phyloP scores from a whole-genome alignment of 495 filamentous ascomycete species.

The Venustampulla echinocandica region DNA sequence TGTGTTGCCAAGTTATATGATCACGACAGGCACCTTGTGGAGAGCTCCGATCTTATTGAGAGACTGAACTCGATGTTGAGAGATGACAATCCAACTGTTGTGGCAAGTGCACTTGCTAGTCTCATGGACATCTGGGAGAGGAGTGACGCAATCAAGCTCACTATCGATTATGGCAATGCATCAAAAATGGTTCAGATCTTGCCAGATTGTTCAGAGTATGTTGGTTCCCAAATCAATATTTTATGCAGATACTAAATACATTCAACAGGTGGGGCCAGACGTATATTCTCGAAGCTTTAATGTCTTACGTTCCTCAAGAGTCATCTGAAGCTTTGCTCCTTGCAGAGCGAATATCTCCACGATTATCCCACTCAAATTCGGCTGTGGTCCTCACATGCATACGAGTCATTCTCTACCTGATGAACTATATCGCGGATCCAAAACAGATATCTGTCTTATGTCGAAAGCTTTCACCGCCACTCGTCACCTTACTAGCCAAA shows the following conservation, averaged over 20 bases:
- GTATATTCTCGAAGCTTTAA: slow-evolving; percentile 95
- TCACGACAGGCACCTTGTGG: slow-evolving; percentile 84
- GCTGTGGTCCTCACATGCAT: slow-evolving; percentile 94
- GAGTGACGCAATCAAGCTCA: slow-evolving; percentile 93
- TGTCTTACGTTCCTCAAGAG: slow-evolving; percentile 96
- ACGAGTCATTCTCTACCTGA: slow-evolving; percentile 90
- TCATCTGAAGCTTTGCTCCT: slow-evolving; percentile 76
- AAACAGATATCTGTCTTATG: slow-evolving; percentile 85
- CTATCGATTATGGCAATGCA: slow-evolving; percentile 93
- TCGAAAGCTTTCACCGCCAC: slow-evolving; percentile 86
- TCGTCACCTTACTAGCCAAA: slow-evolving; percentile 92
- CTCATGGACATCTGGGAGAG: slow-evolving; percentile 98
- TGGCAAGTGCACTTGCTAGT: slow-evolving; percentile 84
- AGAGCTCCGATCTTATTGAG: slow-evolving; percentile 86
- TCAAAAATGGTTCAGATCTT: slow-evolving; percentile 97
- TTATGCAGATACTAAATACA: neutral
- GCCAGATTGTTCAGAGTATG: slow-evolving; percentile 93
- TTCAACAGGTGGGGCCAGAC: slow-evolving; percentile 86
- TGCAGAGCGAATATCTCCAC: slow-evolving; percentile 87
- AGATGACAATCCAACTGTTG: slow-evolving; percentile 95
- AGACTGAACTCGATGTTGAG: slow-evolving; percentile 79
- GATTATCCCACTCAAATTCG: slow-evolving; percentile 92
- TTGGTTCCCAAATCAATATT: slow-evolving; percentile 2
- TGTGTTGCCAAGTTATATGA: slow-evolving; percentile 97
- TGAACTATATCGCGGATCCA: slow-evolving; percentile 97